Percentiles rank a stretch among this genome's conserved stretches.
Conservation (phyloP, 345 rosid genomes). For the Lepidium didymum region DNA sequence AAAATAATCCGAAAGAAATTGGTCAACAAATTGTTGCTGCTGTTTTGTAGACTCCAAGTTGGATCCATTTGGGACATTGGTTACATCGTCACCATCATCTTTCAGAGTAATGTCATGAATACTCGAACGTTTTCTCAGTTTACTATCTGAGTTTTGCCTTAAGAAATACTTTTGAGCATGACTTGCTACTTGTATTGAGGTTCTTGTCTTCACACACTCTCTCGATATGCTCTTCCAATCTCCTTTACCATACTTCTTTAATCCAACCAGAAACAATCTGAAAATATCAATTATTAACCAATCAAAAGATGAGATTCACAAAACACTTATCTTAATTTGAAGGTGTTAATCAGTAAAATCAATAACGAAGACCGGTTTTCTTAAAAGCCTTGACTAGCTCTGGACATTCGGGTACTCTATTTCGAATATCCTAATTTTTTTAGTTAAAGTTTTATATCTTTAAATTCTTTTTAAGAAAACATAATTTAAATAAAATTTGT, state of each 20-base stretch:
- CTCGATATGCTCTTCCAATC: constrained; percentile 75
- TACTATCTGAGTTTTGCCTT: constrained; percentile 31
- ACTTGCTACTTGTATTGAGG: constrained; percentile 64
- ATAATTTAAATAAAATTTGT: background rate
- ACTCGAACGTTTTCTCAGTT: constrained; percentile 52
- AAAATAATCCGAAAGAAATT: background rate
- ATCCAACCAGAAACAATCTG: constrained; percentile 53
- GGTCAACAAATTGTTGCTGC: background rate
- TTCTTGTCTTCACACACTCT: constrained; percentile 47
- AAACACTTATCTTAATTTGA: background rate
- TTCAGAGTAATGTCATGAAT: constrained; percentile 54
- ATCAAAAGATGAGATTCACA: background rate
- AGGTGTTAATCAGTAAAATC: background rate
- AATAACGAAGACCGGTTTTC: background rate
- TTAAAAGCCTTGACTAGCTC: background rate
- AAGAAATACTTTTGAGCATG: constrained; percentile 70
- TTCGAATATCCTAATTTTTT: too few relatives aligned
- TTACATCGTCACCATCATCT: constrained; percentile 2
- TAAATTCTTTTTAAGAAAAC: background rate
- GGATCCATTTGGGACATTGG: background rate
- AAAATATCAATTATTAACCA: background rate
- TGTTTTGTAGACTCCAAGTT: constrained; percentile 11
- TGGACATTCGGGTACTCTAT: too few relatives aligned
- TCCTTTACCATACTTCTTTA: constrained; percentile 43
- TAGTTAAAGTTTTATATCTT: background rate